Percentiles rank a stretch among this genome's conserved stretches.
phyloP scores from a whole-genome alignment of 2,329 filamentous ascomycete species.

The Ilyonectria mors-panacis region DNA sequence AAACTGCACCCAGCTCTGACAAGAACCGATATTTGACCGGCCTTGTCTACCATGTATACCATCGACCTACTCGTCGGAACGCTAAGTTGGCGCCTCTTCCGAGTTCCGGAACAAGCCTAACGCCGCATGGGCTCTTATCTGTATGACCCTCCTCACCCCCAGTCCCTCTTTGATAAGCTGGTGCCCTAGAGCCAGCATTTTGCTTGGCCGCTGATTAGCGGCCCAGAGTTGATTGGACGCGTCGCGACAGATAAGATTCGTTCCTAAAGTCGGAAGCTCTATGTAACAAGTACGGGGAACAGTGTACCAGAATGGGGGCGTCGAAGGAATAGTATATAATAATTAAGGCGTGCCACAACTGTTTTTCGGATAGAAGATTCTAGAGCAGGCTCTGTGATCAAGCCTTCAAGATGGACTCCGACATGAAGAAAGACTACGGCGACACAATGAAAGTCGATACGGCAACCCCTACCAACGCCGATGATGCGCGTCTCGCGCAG shows the following conservation, averaged over 20 bases:
- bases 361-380: background rate
- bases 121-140: background rate
- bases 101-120: background rate
- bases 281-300: background rate
- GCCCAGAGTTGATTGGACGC: background rate
- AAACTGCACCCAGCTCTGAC: background rate
- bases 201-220: background rate
- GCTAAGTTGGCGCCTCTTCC: background rate
- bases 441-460: background rate
- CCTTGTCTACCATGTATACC: background rate
- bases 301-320: background rate
- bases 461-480: conserved; percentile 44
- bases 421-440: background rate
- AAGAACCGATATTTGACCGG: background rate
- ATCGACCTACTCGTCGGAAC: background rate
- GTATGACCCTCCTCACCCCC: background rate
- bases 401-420: background rate
- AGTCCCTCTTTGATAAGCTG: background rate
- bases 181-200: background rate
- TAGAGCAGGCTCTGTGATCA: background rate
- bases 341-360: background rate
- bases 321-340: background rate
- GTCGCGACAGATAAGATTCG: background rate
- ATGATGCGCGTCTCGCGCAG: conserved; percentile 46
- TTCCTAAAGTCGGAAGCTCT: background rate